Evolutionary conservation across 2,329 filamentous ascomycete genomes (phyloP), one percentile per base, ranked within the genome.

Genomic region (Neobulgaria alba): DNA sequence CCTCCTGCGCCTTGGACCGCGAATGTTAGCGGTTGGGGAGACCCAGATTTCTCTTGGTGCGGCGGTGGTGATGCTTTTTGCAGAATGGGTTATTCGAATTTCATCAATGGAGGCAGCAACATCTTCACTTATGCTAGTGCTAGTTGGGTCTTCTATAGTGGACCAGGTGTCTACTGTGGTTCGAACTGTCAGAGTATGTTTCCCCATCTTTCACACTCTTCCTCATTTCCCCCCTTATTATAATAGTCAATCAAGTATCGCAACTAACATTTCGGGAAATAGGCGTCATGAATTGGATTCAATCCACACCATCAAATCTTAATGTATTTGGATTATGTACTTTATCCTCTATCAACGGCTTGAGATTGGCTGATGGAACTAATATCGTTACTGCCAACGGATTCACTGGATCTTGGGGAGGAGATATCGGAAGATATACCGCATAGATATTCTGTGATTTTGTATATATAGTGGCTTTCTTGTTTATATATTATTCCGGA

Each of bases 271-370:
- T 23, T 33, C n/a, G 23, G 7, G 9, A n/a, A 33, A 10, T 34
- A 40, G 38, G 35, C 30, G 26, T 33, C 16, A 29, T 35, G 12
- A 30, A 40, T 29, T 40, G 38, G 38, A 40, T 40, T n/a, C 20
- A 29, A 5, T 15, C 32, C 10, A 40, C 38, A 4, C 38, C 38
- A 16, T 26, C 18, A 9, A 40, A 40, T 34, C 16, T 40, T 8
- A 30, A 40, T n/a, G 32, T 10, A 4, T 40, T 40, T 29, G 38
- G 38, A 7, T 29, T 40, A 7, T 40, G 38, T 18, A 29, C 38
- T 10, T 34, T 34, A 19, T 17, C 18, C 12, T 29, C 32, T 9
- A 34, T 14, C 5, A n/a, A 29, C 20, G 31, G 10, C 4, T 29
- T 40, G 17, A 10, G 19, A 10, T 40, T 40, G 20, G 38, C 38